Conservation (phyloP, 352 stramenopile species). For the Saprolegnia diclina region DNA sequence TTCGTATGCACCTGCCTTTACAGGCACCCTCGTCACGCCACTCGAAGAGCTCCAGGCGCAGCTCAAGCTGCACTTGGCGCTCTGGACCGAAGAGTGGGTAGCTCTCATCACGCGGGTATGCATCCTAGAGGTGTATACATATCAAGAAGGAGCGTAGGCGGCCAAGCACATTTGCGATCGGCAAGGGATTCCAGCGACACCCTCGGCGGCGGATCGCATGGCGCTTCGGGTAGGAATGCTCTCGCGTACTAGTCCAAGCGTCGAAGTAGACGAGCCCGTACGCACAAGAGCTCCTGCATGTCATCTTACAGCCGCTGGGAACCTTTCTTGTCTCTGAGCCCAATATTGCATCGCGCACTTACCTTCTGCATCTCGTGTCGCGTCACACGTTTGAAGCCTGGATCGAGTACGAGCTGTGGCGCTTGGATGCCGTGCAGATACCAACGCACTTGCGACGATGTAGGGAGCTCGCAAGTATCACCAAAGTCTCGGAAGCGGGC, state of each 20-base stretch:
- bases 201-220: not conserved
- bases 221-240: not conserved
- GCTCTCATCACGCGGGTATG: not conserved
- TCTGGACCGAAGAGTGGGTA: constrained; percentile 9
- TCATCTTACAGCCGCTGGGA: not conserved
- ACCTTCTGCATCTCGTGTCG: not conserved
- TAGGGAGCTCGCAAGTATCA: constrained; percentile 9
- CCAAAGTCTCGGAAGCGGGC: constrained; percentile 8
- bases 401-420: not conserved
- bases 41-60: constrained; percentile 16
- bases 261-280: not conserved
- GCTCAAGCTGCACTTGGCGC: constrained; percentile 18
- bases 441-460: not conserved
- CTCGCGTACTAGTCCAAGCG: not conserved
- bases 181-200: not conserved
- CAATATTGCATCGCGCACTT: not conserved
- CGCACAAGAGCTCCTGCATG: not conserved
- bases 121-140: not conserved
- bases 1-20: not conserved
- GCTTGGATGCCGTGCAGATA: not conserved
- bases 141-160: not conserved
- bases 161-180: not conserved
- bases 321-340: not conserved
- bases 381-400: constrained; percentile 5
- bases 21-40: not conserved